Percentiles rank a stretch among this genome's conserved stretches.
Evolutionary conservation across 495 filamentous ascomycete species (phyloP).

Genomic region (Aspergillus indologenus): DNA sequence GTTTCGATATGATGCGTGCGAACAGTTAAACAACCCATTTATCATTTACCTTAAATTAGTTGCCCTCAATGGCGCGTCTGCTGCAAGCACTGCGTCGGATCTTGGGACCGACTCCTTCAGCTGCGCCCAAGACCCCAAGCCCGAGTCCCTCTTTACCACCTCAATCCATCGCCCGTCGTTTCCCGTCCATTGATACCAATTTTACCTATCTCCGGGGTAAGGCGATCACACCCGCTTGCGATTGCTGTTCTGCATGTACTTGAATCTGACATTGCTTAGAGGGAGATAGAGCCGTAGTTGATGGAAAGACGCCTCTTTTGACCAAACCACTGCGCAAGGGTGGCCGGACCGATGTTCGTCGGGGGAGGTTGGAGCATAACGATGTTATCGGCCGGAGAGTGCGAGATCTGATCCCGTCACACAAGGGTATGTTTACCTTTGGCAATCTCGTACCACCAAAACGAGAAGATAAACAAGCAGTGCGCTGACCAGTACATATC

Average conservation of each 20-base stretch:
- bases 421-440: conserved; percentile 37
- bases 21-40: background rate
- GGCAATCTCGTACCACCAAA: background rate
- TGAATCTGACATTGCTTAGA: conserved; percentile 30
- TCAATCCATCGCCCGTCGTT: conserved; percentile 9
- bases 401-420: conserved; percentile 52
- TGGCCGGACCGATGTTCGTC: conserved; percentile 44
- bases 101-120: conserved; percentile 26
- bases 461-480: background rate
- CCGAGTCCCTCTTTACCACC: background rate
- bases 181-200: conserved; percentile 38
- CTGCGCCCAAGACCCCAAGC: background rate
- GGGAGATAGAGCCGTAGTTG: conserved; percentile 57
- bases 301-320: conserved; percentile 48
- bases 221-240: conserved; percentile 7
- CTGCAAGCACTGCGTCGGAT: conserved; percentile 36
- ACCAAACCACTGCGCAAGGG: conserved; percentile 47
- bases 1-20: background rate
- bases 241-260: conserved; percentile 2
- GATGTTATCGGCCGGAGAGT: conserved; percentile 61
- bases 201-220: conserved; percentile 42
- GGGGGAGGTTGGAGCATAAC: conserved; percentile 53
- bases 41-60: background rate
- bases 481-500: background rate
- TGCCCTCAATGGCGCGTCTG: conserved; percentile 36